These are phyloP conservation scores for Chrysophaeum taylorii DNA, from an alignment of 352 stramenopile species.

Conservation along the genomic window DNA sequence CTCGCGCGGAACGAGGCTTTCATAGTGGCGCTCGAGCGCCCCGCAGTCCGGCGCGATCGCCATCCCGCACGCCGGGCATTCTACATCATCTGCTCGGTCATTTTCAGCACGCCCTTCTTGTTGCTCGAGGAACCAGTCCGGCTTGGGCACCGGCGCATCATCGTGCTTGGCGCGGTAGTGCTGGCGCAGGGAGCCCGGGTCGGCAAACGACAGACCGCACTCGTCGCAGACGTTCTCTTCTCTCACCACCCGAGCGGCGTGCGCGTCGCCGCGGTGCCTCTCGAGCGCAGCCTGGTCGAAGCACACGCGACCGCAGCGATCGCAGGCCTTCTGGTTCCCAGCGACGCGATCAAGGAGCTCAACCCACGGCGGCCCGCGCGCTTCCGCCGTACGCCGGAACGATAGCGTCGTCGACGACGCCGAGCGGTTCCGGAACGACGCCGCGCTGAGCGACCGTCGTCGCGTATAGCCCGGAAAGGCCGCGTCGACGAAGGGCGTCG, in stretches of 20 bases:
- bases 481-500: background rate
- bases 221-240: too few relatives aligned
- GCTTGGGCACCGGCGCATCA: too few relatives aligned
- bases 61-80: background rate
- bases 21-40: background rate
- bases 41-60: background rate
- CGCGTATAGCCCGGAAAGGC: background rate
- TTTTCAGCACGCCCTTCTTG: too few relatives aligned
- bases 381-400: background rate
- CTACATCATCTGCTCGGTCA: too few relatives aligned
- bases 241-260: too few relatives aligned
- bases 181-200: too few relatives aligned
- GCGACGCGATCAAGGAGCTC: too few relatives aligned
- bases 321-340: too few relatives aligned
- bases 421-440: background rate
- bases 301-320: background rate
- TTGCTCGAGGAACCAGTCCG: too few relatives aligned
- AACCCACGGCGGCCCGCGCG: background rate
- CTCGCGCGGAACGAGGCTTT: background rate
- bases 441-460: background rate
- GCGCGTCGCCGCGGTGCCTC: background rate
- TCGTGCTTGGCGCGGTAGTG: too few relatives aligned
- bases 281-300: background rate
- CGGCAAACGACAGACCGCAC: too few relatives aligned
- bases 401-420: background rate